Base-by-base conservation (phyloP, 192 early-diverging fungal species). In the Backusella liffmaniae region DNA sequence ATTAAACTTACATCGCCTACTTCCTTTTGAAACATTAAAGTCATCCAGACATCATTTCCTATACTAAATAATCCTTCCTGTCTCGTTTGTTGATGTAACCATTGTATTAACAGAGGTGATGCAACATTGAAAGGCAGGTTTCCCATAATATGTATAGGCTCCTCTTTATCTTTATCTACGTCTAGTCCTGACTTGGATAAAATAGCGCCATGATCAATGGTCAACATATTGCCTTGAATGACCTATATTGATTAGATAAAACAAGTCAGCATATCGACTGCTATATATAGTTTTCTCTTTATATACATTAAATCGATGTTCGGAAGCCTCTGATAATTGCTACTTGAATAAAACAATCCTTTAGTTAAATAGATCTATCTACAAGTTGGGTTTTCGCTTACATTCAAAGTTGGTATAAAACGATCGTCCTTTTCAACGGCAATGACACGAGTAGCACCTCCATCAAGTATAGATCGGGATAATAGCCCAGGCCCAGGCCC, bases 11-110 rank as follows among this genome's bases (percentile, higher is more conserved):
- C 86, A 56, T 89, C 79, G 26, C 85, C 94, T 15, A 95, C 92
- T 75, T 95, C 94, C 67, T 90, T 90, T 80, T 95, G 94, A 80
- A 95, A 95, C 94, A 95, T 95, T 23, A 95, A 80, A 23, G 92
- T 90, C 92, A 95, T 94, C 26, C 86, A 85, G 10, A 85, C 83
- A 16, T 83, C 53, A 62, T 74, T 29, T 13, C 75, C 62, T 23
- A 76, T 62, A 7, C 82, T 79, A 67, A 95, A 95, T 26, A 95
- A 83, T 0, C 94, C 94, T 51, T 89, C 72, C 34, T 66, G 73
- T 8, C 74, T 56, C 1, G 86, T 80, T 72, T 90, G 79, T 84
- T 85, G 78, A 65, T 90, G 87, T 46, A 95, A 82, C 90, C 91
- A 94, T 82, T 94, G 92, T 34, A 91, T 73, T 37, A 95, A 78